Evolutionary conservation across 305 asterid genomes (phyloP), one percentile per base, ranked within the genome.

Genomic region (Fraxinus velutina): DNA sequence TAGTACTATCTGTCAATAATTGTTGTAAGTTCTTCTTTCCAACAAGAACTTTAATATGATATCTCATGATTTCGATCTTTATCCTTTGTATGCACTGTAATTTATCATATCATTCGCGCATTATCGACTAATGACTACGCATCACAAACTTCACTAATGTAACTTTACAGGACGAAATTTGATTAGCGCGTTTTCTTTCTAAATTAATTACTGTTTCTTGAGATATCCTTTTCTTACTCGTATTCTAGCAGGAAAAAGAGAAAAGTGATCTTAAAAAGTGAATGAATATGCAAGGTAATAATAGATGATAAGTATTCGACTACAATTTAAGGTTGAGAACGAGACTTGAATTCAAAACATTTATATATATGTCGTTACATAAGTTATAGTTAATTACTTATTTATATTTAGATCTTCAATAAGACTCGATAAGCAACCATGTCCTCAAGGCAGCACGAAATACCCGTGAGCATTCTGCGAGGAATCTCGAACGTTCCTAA

Each of bases 371-470:
- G 21, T 15, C 1, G 60, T 50, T 50, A 50, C 21, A 50, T 50
- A 50, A 47, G 60, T 50, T 60, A 3, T 6, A 8, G 5, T 60
- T 21, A 60, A 57, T 17, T 17, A 19, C 3, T 17, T 57, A 19
- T 6, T 6, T 57, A 17, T 52, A 15, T 55, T 15, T 60, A 60
- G 7, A 60, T 60, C 30, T 19, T 60, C 4, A 60, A 21, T 22
- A 17, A 60, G 27, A 60, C 29, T 60, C 2, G 15, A 2, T 60
- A 60, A 60, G 7, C 6, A 60, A 60, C 1, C 32, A 7, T 22
- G 13, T 7, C 32, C 71, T 88, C 85, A 91, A 75, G 86, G 80
- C 1, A 94, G 37, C 68, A 93, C 94, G 77, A 94, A 94, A 81
- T 90, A 94, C 79, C 91, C 97, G 1, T 89, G 89, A 15, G 85